These are phyloP conservation scores for maize (Zea mays) DNA, from an alignment of 176 grass and related monocot species.

Conservation along the genomic window Zm-B73-REFERENCE-NAM-5.0 NC_050097.1:212797001-212797500, in stretches of 20 bases:
- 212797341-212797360: slow-evolving; percentile 23
- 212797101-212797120: slow-evolving; percentile 4
- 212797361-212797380: slow-evolving; percentile 10
- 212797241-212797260: slow-evolving; percentile 33
- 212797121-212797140: slow-evolving; percentile 19
- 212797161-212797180: slow-evolving; percentile 3
- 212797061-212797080: slow-evolving; percentile 32
- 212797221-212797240: slow-evolving; percentile 46
- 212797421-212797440: too few relatives aligned
- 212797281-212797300: neutral
- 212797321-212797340: slow-evolving; percentile 30
- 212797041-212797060: slow-evolving; percentile 23
- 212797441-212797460: neutral
- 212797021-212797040: slow-evolving; percentile 20
- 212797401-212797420: neutral
- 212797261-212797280: slow-evolving; percentile 5
- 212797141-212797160: slow-evolving; percentile 11
- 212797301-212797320: slow-evolving; percentile 1
- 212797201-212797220: slow-evolving; percentile 31
- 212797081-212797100: slow-evolving; percentile 11
- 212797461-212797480: neutral
- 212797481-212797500: neutral
- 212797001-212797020: slow-evolving; percentile 10
- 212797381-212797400: neutral
- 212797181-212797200: slow-evolving; percentile 17